Evolutionary conservation across 371 early-diverging fungal genomes (phyloP), one percentile per base, ranked within the genome.

Genomic region (Cladochytrium tenue): DNA sequence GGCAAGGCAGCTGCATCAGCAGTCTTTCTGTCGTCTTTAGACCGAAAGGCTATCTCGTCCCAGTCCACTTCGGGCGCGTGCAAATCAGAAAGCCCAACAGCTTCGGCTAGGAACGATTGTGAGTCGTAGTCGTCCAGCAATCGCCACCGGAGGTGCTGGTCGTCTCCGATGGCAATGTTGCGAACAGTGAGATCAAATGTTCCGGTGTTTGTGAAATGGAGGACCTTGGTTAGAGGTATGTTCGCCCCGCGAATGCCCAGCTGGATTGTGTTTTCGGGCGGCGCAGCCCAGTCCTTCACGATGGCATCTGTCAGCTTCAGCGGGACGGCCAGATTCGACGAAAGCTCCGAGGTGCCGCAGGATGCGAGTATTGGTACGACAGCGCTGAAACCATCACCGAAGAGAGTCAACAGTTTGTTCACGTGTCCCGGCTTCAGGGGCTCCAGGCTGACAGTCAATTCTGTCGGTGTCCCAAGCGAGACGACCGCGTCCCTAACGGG

Each of bases 11-110:
- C 55, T 13, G 15, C 55, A 13, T 55, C 26, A 1, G 61, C 32
- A 32, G 2, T 17, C 53, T 60, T 60, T 32, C 60, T 62, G n/a
- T 69, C 71, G n/a, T 74, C 73, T 27, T 63, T 32, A 4, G 55
- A 28, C 20, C 62, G 74, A 25, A 60, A 71, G 32, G 79, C 80
- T 25, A 64, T 32, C 53, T 82, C 82, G 58, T 82, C 83, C 77
- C 77, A 82, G 60, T 82, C 83, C 15, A 72, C 51, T 53, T 82
- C 83, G 33, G 31, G 1, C 27, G 58, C 66, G 2, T 63, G 56
- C 17, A 62, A 53, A 28, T 66, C 58, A 17, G 27, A 2, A 32
- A 65, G 43, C 2, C 53, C 53, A 25, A 28, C 43, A 13, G 56
- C 31, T 31, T 26, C 5, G 30, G 15, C 52, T 62, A 58, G 36